Conservation (phyloP, 2,329 filamentous ascomycete genomes). For the Cercospora canescens region DNA sequence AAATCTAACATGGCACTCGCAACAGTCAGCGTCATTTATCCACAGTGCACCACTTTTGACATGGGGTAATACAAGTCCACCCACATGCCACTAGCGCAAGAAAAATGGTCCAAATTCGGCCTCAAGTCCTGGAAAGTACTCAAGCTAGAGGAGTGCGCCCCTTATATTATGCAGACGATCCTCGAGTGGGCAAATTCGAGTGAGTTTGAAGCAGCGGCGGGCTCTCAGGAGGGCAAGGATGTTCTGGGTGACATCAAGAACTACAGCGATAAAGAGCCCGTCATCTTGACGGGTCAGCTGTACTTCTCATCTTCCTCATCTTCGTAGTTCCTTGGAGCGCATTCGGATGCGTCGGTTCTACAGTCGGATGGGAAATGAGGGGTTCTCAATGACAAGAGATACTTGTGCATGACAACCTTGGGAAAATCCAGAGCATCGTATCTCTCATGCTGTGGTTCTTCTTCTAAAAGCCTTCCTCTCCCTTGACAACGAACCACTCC, state of each 20-base stretch:
- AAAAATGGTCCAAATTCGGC: slow-evolving; percentile 34
- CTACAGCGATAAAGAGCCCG: slow-evolving; percentile 39
- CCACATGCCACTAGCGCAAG: slow-evolving; percentile 41
- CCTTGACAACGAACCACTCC: slow-evolving; percentile 65
- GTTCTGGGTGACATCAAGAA: slow-evolving; percentile 38
- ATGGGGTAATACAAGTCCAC: slow-evolving; percentile 42
- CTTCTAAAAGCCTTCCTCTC: slow-evolving; percentile 28
- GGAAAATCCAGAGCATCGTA: too few species aligned
- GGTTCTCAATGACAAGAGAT: too few species aligned
- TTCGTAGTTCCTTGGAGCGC: too few species aligned
- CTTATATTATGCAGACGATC: slow-evolving; percentile 37
- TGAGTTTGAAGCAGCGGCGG: slow-evolving; percentile 32
- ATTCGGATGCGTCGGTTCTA: neutral
- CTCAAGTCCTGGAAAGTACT: slow-evolving; percentile 37
- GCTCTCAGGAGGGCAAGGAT: slow-evolving; percentile 23
- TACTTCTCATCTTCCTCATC: slow-evolving; percentile 20
- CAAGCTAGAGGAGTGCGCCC: slow-evolving; percentile 32
- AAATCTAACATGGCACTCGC: slow-evolving; percentile 17
- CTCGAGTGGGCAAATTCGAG: slow-evolving; percentile 35
- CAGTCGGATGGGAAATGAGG: neutral
- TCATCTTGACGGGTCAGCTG: slow-evolving; percentile 34
- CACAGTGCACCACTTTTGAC: slow-evolving; percentile 39
- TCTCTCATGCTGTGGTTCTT: too few species aligned
- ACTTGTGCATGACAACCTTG: too few species aligned
- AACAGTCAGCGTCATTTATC: slow-evolving; percentile 38